Conservation (phyloP, 1,284 basidiomycete species). For the Fomitopsis palustris region DNA sequence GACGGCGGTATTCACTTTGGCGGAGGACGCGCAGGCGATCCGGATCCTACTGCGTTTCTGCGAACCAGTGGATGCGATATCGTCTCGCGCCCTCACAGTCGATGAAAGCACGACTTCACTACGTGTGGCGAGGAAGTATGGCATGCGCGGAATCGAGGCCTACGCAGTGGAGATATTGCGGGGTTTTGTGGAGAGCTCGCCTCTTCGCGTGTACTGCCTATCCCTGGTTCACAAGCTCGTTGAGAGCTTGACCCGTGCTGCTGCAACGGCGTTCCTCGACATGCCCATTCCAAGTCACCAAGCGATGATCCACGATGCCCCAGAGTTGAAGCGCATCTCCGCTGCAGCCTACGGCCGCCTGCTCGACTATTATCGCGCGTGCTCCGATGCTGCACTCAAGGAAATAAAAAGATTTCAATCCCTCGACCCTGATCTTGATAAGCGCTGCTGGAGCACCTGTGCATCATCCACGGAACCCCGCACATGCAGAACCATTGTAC, state of each 20-base stretch:
- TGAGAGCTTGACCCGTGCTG: not conserved
- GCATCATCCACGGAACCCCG: not conserved
- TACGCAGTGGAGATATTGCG: not conserved
- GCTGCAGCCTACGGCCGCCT: not conserved
- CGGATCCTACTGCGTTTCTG: conserved; percentile 11
- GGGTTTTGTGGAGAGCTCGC: not conserved
- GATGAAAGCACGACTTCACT: not conserved
- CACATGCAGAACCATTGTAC: not conserved
- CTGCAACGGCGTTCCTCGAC: not conserved
- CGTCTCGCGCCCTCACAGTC: conserved; percentile 5
- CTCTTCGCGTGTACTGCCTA: not conserved
- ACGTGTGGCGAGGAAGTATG: conserved; percentile 10
- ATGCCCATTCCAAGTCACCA: not conserved
- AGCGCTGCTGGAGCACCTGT: not conserved
- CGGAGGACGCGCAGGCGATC: conserved; percentile 7
- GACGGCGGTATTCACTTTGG: not conserved
- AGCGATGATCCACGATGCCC: not conserved
- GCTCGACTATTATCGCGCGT: not conserved
- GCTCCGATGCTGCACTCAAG: not conserved
- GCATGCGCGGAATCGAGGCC: conserved; percentile 4
- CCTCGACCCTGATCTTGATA: not conserved
- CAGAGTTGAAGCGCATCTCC: not conserved
- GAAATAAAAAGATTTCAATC: too few relatives aligned
- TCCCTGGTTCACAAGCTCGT: not conserved
- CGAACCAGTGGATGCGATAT: conserved; percentile 10